Base-by-base conservation (phyloP, 2,329 filamentous ascomycete species). In the Curvularia hawaiiensis region DNA sequence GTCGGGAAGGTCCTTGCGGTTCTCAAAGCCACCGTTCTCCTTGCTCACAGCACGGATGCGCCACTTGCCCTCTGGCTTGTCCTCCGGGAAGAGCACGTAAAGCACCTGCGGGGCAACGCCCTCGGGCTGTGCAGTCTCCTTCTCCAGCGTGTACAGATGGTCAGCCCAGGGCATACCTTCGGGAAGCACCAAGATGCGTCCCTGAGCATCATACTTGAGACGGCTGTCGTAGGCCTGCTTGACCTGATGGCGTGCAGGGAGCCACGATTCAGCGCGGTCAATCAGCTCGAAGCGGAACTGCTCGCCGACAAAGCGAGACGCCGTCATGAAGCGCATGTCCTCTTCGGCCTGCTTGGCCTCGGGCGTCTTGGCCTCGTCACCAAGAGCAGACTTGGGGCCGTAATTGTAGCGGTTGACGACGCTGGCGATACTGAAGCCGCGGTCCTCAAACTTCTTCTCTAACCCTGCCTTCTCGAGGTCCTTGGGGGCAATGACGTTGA, bases 121-220 rank as follows among this genome's bases (percentile, higher is more conserved):
- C 64, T 68, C 71, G 54, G 75, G 79, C 20, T 77, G 70, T 9
- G 73, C 75, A 9, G 72, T 75, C 49, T 80, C 77, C 71, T 88
- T 83, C 67, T 99, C 95, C 28, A 98, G 85, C 18, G 85, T 87
- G 80, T 97, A 98, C 18, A 99, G 84, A 77, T 99, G 95, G 72
- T 98, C 94, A 76, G 96, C 95, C 95, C 95, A 98, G 2, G 94
- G 94, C 59, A 94, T 90, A 57, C 90, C 88, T 73, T 90, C 88
- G 55, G 77, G 76, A 12, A 99, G 84, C 26, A 97, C 88, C 69
- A 98, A 82, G 59, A 98, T 86, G 61, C 91, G 88, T 55, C 93
- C 93, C 63, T 88, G 80, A 10, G 88, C 71, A 74, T 97, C 90
- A 72, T 87, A 85, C 65, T 89, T 81, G 28, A 78, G 73, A 54